These are phyloP conservation scores for Salvia miltiorrhiza DNA, from an alignment of 257 asterid species.

Conservation along the genomic window DNA sequence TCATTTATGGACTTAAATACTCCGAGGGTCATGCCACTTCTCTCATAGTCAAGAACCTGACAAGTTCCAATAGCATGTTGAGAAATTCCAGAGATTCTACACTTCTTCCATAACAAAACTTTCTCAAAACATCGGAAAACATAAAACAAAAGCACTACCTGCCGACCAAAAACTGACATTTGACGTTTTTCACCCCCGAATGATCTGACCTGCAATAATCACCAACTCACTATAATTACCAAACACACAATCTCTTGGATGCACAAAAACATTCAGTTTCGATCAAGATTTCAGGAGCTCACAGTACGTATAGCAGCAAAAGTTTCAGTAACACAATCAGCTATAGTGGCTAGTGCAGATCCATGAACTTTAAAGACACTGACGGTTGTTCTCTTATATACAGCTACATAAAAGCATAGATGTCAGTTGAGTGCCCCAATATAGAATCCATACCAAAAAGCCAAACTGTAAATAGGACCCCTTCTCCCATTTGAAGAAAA, in stretches of 20 bases:
- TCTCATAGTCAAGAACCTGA: slow-evolving; percentile 79
- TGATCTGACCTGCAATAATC: slow-evolving; percentile 75
- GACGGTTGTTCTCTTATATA: slow-evolving; percentile 89
- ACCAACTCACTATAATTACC: background rate
- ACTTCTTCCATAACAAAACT: background rate
- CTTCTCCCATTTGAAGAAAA: background rate
- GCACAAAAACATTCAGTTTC: background rate
- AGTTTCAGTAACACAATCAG: slow-evolving; percentile 83
- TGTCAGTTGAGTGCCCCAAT: slow-evolving; percentile 24
- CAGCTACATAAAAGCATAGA: slow-evolving; percentile 45
- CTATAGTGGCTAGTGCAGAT: slow-evolving; percentile 80
- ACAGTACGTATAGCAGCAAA: slow-evolving; percentile 95
- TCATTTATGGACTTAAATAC: slow-evolving; percentile 83
- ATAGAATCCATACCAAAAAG: slow-evolving; percentile 11
- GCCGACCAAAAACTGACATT: slow-evolving; percentile 76
- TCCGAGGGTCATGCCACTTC: slow-evolving; percentile 84
- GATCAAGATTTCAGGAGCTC: slow-evolving; percentile 31
- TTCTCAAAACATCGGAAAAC: background rate
- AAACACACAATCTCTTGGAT: slow-evolving; percentile 9
- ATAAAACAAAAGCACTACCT: slow-evolving; percentile 38
- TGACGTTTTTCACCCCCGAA: slow-evolving; percentile 96
- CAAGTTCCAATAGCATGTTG: slow-evolving; percentile 21
- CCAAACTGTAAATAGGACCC: background rate
- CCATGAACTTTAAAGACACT: slow-evolving; percentile 93
- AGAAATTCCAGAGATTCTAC: slow-evolving; percentile 17